Conservation (phyloP, 352 stramenopile species). For the Phytophthora syringae region DNA sequence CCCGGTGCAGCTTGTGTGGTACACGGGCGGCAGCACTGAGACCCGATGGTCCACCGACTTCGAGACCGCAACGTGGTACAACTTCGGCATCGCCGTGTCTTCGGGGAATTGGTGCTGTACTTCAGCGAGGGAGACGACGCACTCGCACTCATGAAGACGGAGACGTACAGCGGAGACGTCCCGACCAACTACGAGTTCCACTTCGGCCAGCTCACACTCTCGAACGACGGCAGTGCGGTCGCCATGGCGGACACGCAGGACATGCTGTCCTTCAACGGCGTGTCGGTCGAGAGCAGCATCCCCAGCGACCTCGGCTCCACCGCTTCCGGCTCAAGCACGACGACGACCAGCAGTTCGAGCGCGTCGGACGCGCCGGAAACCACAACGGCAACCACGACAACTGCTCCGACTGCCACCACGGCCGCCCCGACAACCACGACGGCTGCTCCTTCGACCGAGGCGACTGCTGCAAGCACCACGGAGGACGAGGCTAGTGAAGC, state of each 20-base stretch:
- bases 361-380: slow-evolving; percentile 14
- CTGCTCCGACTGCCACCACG: slow-evolving; percentile 1
- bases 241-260: slow-evolving; percentile 56
- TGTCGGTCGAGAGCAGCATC: slow-evolving; percentile 56
- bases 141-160: slow-evolving; percentile 50
- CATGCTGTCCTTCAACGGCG: slow-evolving; percentile 72
- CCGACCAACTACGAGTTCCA: slow-evolving; percentile 65
- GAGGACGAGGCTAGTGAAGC: background rate
- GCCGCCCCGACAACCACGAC: background rate
- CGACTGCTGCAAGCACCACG: slow-evolving; percentile 3
- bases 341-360: slow-evolving; percentile 13
- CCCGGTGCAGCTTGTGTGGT: slow-evolving; percentile 62
- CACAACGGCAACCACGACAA: slow-evolving; percentile 21
- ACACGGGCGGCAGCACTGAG: slow-evolving; percentile 50
- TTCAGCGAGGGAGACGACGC: slow-evolving; percentile 51
- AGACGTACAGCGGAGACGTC: slow-evolving; percentile 30
- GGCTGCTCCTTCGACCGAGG: slow-evolving; percentile 14
- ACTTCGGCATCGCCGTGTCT: slow-evolving; percentile 66
- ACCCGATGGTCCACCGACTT: slow-evolving; percentile 66
- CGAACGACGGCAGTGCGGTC: slow-evolving; percentile 56
- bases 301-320: slow-evolving; percentile 36
- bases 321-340: slow-evolving; percentile 20
- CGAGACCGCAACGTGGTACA: slow-evolving; percentile 64
- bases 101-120: slow-evolving; percentile 56
- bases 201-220: slow-evolving; percentile 72